Evolutionary conservation across 176 grass and related monocot species (phyloP).

Genomic region (Bromus sterilis): DNA sequence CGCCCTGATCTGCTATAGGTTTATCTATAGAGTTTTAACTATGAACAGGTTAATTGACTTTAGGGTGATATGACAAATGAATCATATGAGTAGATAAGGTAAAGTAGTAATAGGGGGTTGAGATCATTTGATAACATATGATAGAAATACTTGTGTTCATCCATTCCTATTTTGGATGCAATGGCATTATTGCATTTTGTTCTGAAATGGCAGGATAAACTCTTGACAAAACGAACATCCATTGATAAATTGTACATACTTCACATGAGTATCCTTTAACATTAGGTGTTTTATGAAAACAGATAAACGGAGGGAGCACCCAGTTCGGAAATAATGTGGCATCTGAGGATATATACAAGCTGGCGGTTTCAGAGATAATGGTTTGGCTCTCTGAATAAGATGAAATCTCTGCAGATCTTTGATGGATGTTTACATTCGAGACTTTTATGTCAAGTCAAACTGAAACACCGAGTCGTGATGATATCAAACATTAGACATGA

Average conservation of each 20-base stretch:
- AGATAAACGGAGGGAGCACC: slow-evolving; percentile 22
- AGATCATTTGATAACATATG: no score
- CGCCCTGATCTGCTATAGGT: no score
- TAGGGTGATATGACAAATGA: no score
- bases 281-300: background rate
- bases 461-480: background rate
- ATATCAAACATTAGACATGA: background rate
- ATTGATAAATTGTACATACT: background rate
- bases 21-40: no score
- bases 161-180: no score
- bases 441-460: background rate
- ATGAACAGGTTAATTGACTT: no score
- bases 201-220: background rate
- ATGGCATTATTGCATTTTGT: no score
- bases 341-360: slow-evolving; percentile 40
- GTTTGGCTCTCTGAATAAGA: slow-evolving; percentile 39
- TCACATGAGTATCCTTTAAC: background rate
- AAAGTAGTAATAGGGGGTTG: no score
- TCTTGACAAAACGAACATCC: background rate
- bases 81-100: no score
- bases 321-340: background rate
- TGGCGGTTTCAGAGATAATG: slow-evolving; percentile 56
- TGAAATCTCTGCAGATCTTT: background rate
- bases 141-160: no score
- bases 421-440: background rate